Evolutionary conservation across 148 eudicot genomes (phyloP).

Genomic region (Spergularia marina): DNA sequence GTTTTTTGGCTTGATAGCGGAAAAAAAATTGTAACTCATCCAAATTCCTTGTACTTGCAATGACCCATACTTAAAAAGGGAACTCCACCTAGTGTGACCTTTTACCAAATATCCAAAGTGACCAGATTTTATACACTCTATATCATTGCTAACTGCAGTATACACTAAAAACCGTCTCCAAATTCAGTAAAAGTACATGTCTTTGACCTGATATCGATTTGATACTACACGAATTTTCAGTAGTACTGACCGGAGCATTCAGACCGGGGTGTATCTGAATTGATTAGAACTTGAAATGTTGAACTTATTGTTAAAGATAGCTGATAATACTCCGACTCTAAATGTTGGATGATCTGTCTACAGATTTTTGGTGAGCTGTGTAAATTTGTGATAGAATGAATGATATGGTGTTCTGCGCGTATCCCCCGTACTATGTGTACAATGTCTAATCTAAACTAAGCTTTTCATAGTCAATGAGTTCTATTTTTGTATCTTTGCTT

Average conservation of each 20-base stretch:
- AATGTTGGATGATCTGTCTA: background rate
- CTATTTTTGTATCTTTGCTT: no score
- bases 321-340: background rate
- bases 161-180: background rate
- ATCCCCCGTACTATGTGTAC: background rate
- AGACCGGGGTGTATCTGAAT: background rate
- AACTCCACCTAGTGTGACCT: background rate
- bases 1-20: no score
- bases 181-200: no score
- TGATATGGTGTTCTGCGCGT: background rate
- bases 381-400: background rate
- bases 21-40: no score
- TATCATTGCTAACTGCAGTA: background rate
- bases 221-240: no score
- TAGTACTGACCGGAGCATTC: no score
- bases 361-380: background rate
- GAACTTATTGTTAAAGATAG: background rate
- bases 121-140: background rate
- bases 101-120: background rate
- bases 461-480: background rate
- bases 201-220: no score
- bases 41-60: background rate
- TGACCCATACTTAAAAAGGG: background rate
- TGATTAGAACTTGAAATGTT: background rate
- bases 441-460: background rate